These are phyloP conservation scores for Linum tenue DNA, from an alignment of 345 rosid species.

Conservation along the genomic window DNA sequence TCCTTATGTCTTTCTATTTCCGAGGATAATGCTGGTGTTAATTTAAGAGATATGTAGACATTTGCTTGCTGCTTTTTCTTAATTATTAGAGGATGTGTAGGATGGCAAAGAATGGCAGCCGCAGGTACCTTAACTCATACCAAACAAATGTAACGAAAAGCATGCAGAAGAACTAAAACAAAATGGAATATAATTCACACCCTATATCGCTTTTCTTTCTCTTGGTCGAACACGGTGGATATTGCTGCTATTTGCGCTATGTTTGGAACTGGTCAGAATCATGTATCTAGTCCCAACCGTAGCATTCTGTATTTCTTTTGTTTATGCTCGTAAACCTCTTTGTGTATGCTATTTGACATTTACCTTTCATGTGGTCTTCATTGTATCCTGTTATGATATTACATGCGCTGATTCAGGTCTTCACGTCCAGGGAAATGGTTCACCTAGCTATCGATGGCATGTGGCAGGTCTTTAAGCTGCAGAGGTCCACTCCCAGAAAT, in stretches of 20 bases:
- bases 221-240: not conserved
- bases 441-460: slow-evolving; percentile 99
- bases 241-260: not conserved
- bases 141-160: not conserved
- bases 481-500: slow-evolving; percentile 82
- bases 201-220: no score
- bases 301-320: not conserved
- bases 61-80: not conserved
- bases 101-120: not conserved
- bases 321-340: not conserved
- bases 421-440: slow-evolving; percentile 89
- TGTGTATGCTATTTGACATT: not conserved
- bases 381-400: not conserved
- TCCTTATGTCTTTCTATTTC: not conserved
- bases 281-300: not conserved
- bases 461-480: slow-evolving; percentile 99
- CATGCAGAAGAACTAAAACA: not conserved
- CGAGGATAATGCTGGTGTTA: not conserved
- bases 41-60: not conserved
- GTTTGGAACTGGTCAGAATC: not conserved
- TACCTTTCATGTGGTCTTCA: not conserved
- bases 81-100: not conserved
- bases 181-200: no score
- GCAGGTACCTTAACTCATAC: not conserved
- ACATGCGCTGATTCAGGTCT: slow-evolving; percentile 24